These are phyloP conservation scores for Phytophthora citrophthora DNA, from an alignment of 352 stramenopile species.

Conservation along the genomic window DNA sequence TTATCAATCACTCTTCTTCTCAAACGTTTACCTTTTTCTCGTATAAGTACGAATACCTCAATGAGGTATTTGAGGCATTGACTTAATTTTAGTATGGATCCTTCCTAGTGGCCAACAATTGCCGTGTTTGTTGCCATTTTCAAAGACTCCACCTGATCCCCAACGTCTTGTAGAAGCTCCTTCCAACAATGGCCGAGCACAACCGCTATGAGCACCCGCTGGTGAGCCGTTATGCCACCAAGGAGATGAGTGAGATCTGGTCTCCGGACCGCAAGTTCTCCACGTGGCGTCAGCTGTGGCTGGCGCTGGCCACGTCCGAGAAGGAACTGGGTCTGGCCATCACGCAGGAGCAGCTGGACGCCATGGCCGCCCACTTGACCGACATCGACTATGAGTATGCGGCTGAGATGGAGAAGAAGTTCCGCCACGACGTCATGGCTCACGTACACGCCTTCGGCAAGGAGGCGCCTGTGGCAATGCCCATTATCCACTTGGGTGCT, in stretches of 20 bases:
- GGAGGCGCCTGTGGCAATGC: conserved; percentile 95
- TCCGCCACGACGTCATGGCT: conserved; percentile 99
- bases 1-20: too few relatives aligned
- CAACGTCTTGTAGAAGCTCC: neutral
- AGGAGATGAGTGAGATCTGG: conserved; percentile 99
- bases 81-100: too few relatives aligned
- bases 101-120: neutral
- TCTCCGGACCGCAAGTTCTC: conserved; percentile 99
- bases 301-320: conserved; percentile 96
- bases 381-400: conserved; percentile 99
- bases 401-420: conserved; percentile 97
- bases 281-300: conserved; percentile 98
- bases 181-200: conserved; percentile 46
- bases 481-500: conserved; percentile 98
- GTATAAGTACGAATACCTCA: neutral
- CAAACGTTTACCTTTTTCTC: too few relatives aligned
- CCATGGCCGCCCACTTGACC: conserved; percentile 95
- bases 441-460: conserved; percentile 99
- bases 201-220: conserved; percentile 91
- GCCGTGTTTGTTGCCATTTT: conserved; percentile 6
- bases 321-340: conserved; percentile 98
- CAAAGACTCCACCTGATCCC: conserved; percentile 10
- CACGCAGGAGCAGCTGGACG: conserved; percentile 96
- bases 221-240: conserved; percentile 96
- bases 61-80: neutral